Evolutionary conservation across 2,329 filamentous ascomycete species (phyloP), one percentile per base, ranked within the genome.

Genomic region (Trichoderma guizhouense): DNA sequence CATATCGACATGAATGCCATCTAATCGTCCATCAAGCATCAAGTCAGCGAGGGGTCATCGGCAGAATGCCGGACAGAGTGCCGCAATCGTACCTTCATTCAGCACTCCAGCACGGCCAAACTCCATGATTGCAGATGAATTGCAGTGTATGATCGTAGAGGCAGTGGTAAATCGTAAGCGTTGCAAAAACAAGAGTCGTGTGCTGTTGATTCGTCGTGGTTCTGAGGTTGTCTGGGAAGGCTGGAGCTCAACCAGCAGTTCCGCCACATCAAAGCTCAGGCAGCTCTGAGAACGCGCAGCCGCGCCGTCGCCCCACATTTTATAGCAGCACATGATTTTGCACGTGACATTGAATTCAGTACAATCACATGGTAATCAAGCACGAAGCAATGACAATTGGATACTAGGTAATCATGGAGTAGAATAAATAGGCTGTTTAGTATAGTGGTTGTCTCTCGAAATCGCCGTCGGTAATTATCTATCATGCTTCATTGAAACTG

Each of bases 1-100:
- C 96, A 99, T 99, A 81, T 99, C 96, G 78, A 99, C 88, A 83
- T 99, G 96, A 82, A 99, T 98, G 82, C 96, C 96, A 95, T 99
- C 96, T 98, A 79, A 62, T 70, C 67, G 36, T 67, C 71, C 39
- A 43, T 43, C 15, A n/a, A 43, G 39, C 55, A 15, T 34, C 73
- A 77, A 69, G 78, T 77, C 75, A 76, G 73, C 75, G 68, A 69
- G 72, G 36, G 28, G 58, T 60, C 66, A 53, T 26, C 55, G 32
- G 24, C 57, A 55, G 24, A 39, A 51, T n/a, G 55, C 67, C 67
- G 57, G 67, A 34, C 39, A 21, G 63, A 7, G 39, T 24, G 74
- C 73, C 74, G 60, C 71, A 63, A 65, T 77, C 79, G 76, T 82
- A 90, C 90, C 90, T 85, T 91, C 89, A 77, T 88, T 90, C 77